A percentile compares a stretch with the other conserved stretches of the same genome.
Evolutionary conservation across 2,329 filamentous ascomycete species (phyloP).

Genomic region (Mycocentrospora acerina): DNA sequence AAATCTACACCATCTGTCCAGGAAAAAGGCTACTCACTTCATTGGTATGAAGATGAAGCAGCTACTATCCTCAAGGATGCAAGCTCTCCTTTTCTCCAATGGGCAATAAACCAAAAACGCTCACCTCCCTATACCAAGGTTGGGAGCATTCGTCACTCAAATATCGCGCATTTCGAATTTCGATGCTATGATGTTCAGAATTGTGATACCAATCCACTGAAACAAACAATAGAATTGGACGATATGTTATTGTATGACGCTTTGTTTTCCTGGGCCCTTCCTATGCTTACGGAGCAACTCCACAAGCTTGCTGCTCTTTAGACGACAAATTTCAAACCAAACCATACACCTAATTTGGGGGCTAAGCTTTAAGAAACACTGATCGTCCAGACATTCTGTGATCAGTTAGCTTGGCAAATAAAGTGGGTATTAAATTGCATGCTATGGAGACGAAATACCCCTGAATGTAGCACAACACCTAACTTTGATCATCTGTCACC

Average conservation of each 20-base stretch:
- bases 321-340: not conserved
- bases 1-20: not conserved
- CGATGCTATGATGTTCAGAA: not conserved
- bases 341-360: not conserved
- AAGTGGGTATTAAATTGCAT: slow-evolving; percentile 6
- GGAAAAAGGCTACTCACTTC: not conserved
- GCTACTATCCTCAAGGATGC: not conserved
- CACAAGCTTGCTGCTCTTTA: slow-evolving; percentile 2
- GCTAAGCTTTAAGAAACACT: not conserved
- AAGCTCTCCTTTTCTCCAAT: slow-evolving; percentile 4
- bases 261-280: not conserved
- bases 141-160: slow-evolving; percentile 5
- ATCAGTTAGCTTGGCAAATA: slow-evolving; percentile 7
- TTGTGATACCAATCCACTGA: not conserved
- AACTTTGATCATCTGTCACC: no score
- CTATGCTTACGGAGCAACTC: not conserved
- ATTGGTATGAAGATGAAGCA: not conserved
- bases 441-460: slow-evolving; percentile 1
- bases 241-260: no score
- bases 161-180: slow-evolving; percentile 7
- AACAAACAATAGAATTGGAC: not conserved
- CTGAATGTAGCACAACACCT: not conserved
- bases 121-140: slow-evolving; percentile 4
- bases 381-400: slow-evolving; percentile 6
- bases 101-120: slow-evolving; percentile 1